Base-by-base conservation (phyloP, 2,329 filamentous ascomycete genomes). In the Rhinocladiella mackenziei region DNA sequence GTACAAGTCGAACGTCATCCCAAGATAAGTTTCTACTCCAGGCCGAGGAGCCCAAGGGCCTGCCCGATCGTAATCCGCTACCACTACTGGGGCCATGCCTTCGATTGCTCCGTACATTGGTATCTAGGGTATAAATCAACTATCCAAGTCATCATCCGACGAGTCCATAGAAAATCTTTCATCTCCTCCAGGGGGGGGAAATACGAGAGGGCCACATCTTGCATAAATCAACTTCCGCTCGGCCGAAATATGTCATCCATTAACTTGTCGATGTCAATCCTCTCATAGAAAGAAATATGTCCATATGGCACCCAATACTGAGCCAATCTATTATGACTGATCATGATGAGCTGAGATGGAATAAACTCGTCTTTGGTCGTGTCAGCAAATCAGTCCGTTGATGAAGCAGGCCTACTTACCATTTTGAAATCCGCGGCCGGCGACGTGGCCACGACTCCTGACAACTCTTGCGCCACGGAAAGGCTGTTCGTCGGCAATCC, bases 401-500 rank as follows among this genome's bases (percentile, higher is more conserved):
- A 13, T 14, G 26, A 4, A 37, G 6, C 17, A 22, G 11, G 7
- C n/a, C 13, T 4, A 66, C 82, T 71, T 62, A 92, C 89, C 84
- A 57, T 82, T 70, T 30, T 70, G 62, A 60, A 92, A 96, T 1
- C 83, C 84, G 8, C 75, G 73, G 1, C 73, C 74, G 2, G 89
- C 89, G 53, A 95, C 78, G 64, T 95, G 89, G 0, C 88, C 89
- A 44, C 72, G 74, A 58, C 84, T 84, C 52, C 70, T 76, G 1
- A 95, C 86, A 0, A 91, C 76, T 37, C 85, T 73, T 1, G 81
- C 81, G 0, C 86, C 87, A n/a, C 68, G 64, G 63, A 95, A 95
- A 2, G 78, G 77, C 1, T 76, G 67, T 46, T 89, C 83, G 1
- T 77, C 69, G 1, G 82, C 79, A 1, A 80, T 68, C 0, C 81